Conservation (phyloP, 768 basidiomycete species). For the Lactarius psammicola region DNA sequence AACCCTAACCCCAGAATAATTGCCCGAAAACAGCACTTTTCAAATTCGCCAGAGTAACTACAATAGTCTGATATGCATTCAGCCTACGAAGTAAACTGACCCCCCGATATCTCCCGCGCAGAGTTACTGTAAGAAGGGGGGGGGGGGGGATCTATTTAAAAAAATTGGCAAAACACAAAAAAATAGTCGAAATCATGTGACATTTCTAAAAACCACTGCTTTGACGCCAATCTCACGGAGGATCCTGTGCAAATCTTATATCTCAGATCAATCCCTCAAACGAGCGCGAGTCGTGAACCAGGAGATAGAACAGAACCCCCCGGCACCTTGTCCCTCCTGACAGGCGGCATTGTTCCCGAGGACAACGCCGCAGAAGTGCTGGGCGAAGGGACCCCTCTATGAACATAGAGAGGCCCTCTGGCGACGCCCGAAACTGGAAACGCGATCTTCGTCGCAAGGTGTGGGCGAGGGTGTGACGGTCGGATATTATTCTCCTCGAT, state of each 20-base stretch:
- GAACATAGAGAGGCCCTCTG: background rate
- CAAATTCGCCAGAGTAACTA: background rate
- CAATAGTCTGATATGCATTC: too few species aligned
- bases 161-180: too few species aligned
- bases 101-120: too few species aligned
- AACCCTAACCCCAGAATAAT: background rate
- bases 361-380: background rate
- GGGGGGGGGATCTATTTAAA: too few species aligned
- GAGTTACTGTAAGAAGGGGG: too few species aligned
- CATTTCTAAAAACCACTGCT: background rate
- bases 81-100: too few species aligned
- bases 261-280: background rate
- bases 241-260: background rate
- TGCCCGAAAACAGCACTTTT: too few species aligned
- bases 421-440: slow-evolving; percentile 7
- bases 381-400: background rate
- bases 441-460: background rate
- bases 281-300: background rate
- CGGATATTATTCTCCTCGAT: background rate
- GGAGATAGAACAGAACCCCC: background rate
- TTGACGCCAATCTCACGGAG: background rate
- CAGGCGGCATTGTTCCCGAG: background rate
- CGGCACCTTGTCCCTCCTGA: background rate
- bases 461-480: background rate
- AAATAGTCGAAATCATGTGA: background rate